These are phyloP conservation scores for Tetrapisispora namnaoensis DNA, from an alignment of 805 yeast species.

Conservation along the genomic window DNA sequence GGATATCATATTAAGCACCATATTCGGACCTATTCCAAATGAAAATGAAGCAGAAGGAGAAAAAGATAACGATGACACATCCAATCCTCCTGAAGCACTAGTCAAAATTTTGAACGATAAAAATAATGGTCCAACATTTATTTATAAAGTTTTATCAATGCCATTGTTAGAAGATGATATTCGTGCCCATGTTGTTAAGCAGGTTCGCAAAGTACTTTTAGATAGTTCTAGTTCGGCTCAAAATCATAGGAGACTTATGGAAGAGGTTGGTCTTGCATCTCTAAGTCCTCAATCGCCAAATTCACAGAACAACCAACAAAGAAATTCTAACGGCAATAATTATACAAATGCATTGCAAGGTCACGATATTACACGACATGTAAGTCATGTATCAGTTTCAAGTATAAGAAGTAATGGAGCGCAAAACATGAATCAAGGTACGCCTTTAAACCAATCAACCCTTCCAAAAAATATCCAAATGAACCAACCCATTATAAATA, in stretches of 20 bases:
- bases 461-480: background rate
- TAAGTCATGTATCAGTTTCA: conserved; percentile 25
- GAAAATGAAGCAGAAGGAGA: conserved; percentile 10
- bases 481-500: background rate
- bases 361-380: conserved; percentile 12
- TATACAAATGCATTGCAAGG: background rate
- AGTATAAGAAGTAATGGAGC: conserved; percentile 26
- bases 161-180: conserved; percentile 51
- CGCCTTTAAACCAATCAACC: background rate
- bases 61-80: background rate
- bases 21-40: conserved; percentile 43
- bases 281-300: conserved; percentile 1
- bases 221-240: conserved; percentile 52
- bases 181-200: conserved; percentile 48
- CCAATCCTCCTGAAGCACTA: conserved; percentile 37
- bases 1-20: conserved; percentile 49
- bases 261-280: conserved; percentile 66
- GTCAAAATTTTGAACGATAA: conserved; percentile 56
- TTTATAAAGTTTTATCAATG: conserved; percentile 71
- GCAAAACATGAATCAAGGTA: conserved; percentile 12
- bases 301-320: background rate
- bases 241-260: conserved; percentile 77
- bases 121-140: conserved; percentile 63
- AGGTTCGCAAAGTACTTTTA: conserved; percentile 51
- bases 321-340: conserved; percentile 1